These are phyloP conservation scores for Neonectria neomacrospora DNA, from an alignment of 2,329 filamentous ascomycete species.

Conservation along the genomic window DNA sequence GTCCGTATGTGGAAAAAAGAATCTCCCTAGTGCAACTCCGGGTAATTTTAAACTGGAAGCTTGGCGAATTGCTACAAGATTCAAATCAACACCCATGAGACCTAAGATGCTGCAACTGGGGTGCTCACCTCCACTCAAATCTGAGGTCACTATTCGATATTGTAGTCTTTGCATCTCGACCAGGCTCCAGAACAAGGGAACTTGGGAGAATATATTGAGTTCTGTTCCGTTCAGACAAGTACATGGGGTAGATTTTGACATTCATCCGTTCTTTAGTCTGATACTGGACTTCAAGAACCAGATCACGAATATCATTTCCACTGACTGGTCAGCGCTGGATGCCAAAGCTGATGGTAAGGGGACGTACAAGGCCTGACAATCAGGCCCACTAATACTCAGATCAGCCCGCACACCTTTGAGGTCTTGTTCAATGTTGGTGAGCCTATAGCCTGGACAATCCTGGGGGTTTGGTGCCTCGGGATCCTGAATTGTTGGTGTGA, in stretches of 20 bases:
- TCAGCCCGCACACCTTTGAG: slow-evolving; percentile 2
- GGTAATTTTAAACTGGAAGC: background rate
- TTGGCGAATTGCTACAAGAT: slow-evolving; percentile 1
- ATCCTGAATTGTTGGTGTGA: slow-evolving; percentile 1
- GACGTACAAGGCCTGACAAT: background rate
- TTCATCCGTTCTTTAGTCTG: background rate
- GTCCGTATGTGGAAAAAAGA: slow-evolving; percentile 1
- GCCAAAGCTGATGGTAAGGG: background rate
- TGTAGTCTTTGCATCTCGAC: background rate
- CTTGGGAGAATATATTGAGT: slow-evolving; percentile 3
- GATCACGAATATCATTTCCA: background rate
- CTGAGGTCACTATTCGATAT: slow-evolving; percentile 4
- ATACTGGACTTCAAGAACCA: slow-evolving; percentile 1
- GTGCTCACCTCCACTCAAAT: slow-evolving; percentile 3
- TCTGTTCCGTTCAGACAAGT: background rate
- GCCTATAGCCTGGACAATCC: slow-evolving; percentile 1
- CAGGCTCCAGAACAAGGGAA: slow-evolving; percentile 1
- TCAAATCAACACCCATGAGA: slow-evolving; percentile 1
- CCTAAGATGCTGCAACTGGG: background rate
- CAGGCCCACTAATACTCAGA: slow-evolving; percentile 1
- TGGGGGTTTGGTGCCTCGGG: background rate
- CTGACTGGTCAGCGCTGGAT: background rate
- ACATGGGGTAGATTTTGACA: background rate
- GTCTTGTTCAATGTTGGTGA: background rate
- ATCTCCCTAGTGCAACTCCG: slow-evolving; percentile 1